These are phyloP conservation scores for Dioscorea alata DNA, from an alignment of 106 monocot genomes.

Conservation along the genomic window DNA sequence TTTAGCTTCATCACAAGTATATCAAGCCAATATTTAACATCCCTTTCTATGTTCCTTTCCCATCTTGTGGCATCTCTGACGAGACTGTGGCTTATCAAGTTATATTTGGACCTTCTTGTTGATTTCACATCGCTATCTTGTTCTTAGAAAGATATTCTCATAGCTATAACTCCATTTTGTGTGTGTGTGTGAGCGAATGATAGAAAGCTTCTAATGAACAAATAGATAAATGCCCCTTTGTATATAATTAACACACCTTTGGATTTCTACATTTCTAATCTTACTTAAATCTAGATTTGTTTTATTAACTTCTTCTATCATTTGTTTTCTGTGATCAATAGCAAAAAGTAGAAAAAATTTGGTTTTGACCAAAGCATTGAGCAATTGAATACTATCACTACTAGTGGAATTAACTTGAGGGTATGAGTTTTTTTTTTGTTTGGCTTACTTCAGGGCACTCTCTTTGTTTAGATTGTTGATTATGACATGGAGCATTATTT, in stretches of 20 bases:
- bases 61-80: too few relatives aligned
- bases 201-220: slow-evolving; percentile 33
- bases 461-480: background rate
- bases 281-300: too few relatives aligned
- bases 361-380: slow-evolving; percentile 84
- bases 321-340: slow-evolving; percentile 2
- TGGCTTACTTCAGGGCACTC: background rate
- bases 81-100: too few relatives aligned
- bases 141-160: too few relatives aligned
- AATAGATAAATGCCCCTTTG: slow-evolving; percentile 38
- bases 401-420: slow-evolving; percentile 89
- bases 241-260: background rate
- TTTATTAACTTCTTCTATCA: background rate
- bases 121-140: too few relatives aligned
- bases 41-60: too few relatives aligned
- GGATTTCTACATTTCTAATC: too few relatives aligned
- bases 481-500: background rate
- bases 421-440: slow-evolving; percentile 39
- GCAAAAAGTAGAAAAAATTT: slow-evolving; percentile 87
- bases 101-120: too few relatives aligned
- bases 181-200: too few relatives aligned
- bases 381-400: slow-evolving; percentile 91
- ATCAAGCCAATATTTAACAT: too few relatives aligned
- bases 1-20: too few relatives aligned
- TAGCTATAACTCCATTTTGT: too few relatives aligned